Conservation (phyloP, 2,329 filamentous ascomycete genomes). For the Penicillium sp. region DNA sequence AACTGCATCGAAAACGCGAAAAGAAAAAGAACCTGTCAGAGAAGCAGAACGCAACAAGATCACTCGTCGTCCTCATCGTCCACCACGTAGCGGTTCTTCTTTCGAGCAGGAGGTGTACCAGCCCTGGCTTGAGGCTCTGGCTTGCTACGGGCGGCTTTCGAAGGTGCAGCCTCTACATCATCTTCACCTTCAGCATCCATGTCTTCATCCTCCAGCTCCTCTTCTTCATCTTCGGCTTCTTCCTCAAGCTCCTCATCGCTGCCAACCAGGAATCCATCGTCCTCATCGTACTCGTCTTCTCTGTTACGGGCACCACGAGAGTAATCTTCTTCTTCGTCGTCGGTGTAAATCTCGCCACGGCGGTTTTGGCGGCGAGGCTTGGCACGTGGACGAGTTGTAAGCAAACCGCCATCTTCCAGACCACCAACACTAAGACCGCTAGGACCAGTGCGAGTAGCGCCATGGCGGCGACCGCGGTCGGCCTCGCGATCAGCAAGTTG, state of each 20-base stretch:
- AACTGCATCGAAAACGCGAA: background rate
- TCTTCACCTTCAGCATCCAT: slow-evolving; percentile 48
- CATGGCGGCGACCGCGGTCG: slow-evolving; percentile 53
- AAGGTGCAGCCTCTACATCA: slow-evolving; percentile 35
- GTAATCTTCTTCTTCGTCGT: slow-evolving; percentile 52
- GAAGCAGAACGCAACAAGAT: slow-evolving; percentile 1
- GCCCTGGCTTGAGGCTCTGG: slow-evolving; percentile 23
- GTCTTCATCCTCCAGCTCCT: slow-evolving; percentile 45
- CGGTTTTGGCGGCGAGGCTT: slow-evolving; percentile 44
- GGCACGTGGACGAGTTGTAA: slow-evolving; percentile 42
- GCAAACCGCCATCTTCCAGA: slow-evolving; percentile 57
- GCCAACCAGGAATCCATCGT: slow-evolving; percentile 70
- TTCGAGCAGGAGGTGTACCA: slow-evolving; percentile 42
- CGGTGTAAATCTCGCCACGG: slow-evolving; percentile 50
- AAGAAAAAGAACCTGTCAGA: background rate
- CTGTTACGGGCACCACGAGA: slow-evolving; percentile 52
- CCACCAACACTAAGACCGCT: slow-evolving; percentile 56
- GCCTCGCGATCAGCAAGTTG: slow-evolving; percentile 56
- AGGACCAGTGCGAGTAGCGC: slow-evolving; percentile 46
- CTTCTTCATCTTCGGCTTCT: slow-evolving; percentile 47
- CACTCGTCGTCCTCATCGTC: slow-evolving; percentile 52
- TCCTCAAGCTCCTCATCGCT: slow-evolving; percentile 52
- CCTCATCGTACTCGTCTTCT: slow-evolving; percentile 80
- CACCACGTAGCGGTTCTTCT: slow-evolving; percentile 50
- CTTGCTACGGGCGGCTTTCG: slow-evolving; percentile 32